Conservation (phyloP, 805 yeast genomes). For the Candida manassasensis region DNA sequence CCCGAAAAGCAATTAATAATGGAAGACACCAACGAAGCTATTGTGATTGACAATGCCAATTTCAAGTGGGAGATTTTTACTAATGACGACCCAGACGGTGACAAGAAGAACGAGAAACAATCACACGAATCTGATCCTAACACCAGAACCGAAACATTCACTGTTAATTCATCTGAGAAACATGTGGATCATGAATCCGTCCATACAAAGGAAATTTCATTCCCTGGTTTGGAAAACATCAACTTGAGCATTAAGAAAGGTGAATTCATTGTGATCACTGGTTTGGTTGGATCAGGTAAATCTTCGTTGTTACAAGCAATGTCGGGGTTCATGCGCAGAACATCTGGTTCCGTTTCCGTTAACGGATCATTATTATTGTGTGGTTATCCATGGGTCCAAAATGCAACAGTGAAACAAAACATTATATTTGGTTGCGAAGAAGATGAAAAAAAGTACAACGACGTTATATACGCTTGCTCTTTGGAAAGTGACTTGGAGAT, state of each 20-base stretch:
- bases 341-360: constrained; percentile 24
- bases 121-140: constrained; percentile 4
- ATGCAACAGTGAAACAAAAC: constrained; percentile 29
- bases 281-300: constrained; percentile 34
- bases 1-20: constrained; percentile 18
- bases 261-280: constrained; percentile 34
- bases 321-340: constrained; percentile 34
- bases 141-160: constrained; percentile 2
- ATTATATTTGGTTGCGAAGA: constrained; percentile 24
- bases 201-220: constrained; percentile 14
- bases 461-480: constrained; percentile 26
- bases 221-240: constrained; percentile 26
- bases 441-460: constrained; percentile 20
- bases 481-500: constrained; percentile 28
- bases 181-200: constrained; percentile 8
- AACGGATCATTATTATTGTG: constrained; percentile 26
- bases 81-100: constrained; percentile 13
- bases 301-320: constrained; percentile 34
- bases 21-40: constrained; percentile 20
- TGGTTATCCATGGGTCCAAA: constrained; percentile 37
- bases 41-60: constrained; percentile 18
- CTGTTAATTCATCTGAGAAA: constrained; percentile 7
- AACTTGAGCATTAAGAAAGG: constrained; percentile 24
- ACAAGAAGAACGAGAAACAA: constrained; percentile 6
- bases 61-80: constrained; percentile 29